These are phyloP conservation scores for Globisporangium uncinulatum DNA, from an alignment of 352 stramenopile species.

Conservation along the genomic window DNA sequence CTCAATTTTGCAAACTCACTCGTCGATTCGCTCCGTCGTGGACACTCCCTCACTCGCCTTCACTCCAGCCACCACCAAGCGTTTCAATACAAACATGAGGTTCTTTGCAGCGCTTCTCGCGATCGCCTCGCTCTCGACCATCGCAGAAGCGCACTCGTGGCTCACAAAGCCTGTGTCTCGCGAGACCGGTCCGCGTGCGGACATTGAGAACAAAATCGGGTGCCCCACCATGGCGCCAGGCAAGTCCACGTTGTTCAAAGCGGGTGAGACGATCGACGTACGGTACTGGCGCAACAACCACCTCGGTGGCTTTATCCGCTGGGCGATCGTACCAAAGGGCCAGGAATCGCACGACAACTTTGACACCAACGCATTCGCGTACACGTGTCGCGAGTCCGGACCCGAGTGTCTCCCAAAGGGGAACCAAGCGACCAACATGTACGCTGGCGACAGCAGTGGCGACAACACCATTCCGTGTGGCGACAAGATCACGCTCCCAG, in stretches of 20 bases:
- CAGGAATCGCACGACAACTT: constrained; percentile 19
- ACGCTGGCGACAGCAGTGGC: constrained; percentile 19
- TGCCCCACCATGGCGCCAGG: constrained; percentile 14
- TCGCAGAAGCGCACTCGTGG: constrained; percentile 10
- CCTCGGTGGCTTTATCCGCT: constrained; percentile 44
- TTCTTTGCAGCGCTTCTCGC: no score
- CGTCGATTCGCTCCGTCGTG: no score
- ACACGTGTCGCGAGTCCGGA: constrained; percentile 47
- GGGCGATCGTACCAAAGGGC: constrained; percentile 28
- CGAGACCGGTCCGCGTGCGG: constrained; percentile 23
- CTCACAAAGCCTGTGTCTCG: constrained; percentile 6
- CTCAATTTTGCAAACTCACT: no score
- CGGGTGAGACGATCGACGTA: constrained; percentile 19
- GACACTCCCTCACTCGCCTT: no score
- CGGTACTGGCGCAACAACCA: constrained; percentile 28
- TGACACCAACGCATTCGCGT: constrained; percentile 35
- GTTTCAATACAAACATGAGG: no score
- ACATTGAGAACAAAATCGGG: constrained; percentile 21
- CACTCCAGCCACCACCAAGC: no score
- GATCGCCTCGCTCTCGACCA: no score
- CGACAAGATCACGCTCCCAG: constrained; percentile 39
- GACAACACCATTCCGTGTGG: constrained; percentile 34
- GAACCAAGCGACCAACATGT: constrained; percentile 4
- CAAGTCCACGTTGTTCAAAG: constrained; percentile 10
- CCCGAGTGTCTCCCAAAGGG: constrained; percentile 23